Base-by-base conservation (phyloP, 371 early-diverging fungal genomes). In the Mortierella sp. region DNA sequence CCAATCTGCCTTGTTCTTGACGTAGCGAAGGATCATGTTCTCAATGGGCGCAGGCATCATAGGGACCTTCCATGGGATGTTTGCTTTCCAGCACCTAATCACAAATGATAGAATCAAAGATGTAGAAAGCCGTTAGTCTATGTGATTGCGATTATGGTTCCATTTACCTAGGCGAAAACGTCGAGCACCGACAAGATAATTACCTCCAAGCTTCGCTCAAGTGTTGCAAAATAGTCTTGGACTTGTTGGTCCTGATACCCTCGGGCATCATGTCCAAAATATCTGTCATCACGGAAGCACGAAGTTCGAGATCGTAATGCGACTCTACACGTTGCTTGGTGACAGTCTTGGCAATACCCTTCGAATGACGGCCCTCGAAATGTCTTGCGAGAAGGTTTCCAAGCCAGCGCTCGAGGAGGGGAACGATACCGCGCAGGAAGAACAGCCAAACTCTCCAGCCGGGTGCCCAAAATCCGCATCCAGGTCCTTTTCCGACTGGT, bases 401-500 rank as follows among this genome's bases (percentile, higher is more conserved):
- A 27, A 99, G 90, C 97, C 99, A 98, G 53, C 98, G 90, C 80
- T 98, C 97, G 41, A 99, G 87, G 27, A 99, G 80, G 24, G 99
- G 98, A 8, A 97, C 96, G 52, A 97, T 95, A 63, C 99, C 99
- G 63, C 99, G 94, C 89, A 99, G 82, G 84, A 98, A 99, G 86
- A 97, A 98, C 27, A 97, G 88, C 99, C 99, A 99, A 27, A 99
- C 98, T 71, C 99, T 91, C 99, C 99, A 99, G 28, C 94, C 94
- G 40, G 99, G 98, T 16, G 97, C 98, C 99, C 99, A 99, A 80
- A 99, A 95, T 52, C 98, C 97, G 53, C 93, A 92, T 72, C 99
- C 98, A 28, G 99, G 98, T 51, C 98, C 98, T 76, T 97, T 96
- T 41, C 97, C 98, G 27, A 98, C 96, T 2, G 98, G 94, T 3